Evolutionary conservation across 441 rosid species (phyloP).

Genomic region (Brassica hybrid): DNA sequence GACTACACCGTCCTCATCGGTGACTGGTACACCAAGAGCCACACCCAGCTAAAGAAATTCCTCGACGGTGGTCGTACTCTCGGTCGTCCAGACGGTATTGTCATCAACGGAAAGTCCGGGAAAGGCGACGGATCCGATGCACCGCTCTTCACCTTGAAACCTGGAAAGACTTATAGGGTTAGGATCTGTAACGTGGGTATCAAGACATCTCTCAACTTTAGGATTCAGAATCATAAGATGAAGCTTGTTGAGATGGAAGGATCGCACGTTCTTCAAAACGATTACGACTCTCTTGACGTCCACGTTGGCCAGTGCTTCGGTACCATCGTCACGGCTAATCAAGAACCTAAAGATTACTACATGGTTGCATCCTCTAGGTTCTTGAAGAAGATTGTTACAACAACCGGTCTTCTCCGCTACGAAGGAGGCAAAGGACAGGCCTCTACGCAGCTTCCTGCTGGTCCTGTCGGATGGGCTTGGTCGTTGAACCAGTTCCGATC

Average conservation of each 20-base stretch:
- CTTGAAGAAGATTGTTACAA: slow-evolving; percentile 42
- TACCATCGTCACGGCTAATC: background rate
- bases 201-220: slow-evolving; percentile 1
- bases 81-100: slow-evolving; percentile 6
- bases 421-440: slow-evolving; percentile 57
- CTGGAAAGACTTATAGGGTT: background rate
- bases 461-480: slow-evolving; percentile 11
- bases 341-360: slow-evolving; percentile 9
- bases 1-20: slow-evolving; percentile 5
- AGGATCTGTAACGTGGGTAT: background rate
- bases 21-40: slow-evolving; percentile 7
- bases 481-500: slow-evolving; percentile 7
- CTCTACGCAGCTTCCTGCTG: slow-evolving; percentile 35
- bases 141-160: slow-evolving; percentile 1
- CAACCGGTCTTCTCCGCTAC: slow-evolving; percentile 60
- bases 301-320: slow-evolving; percentile 5
- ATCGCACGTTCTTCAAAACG: background rate
- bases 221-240: background rate
- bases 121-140: slow-evolving; percentile 1
- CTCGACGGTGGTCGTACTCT: slow-evolving; percentile 8
- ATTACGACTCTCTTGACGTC: background rate
- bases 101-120: slow-evolving; percentile 5
- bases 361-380: slow-evolving; percentile 36
- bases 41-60: background rate
- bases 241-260: background rate